A percentile compares a stretch with the other conserved stretches of the same genome.
These are phyloP conservation scores for Trichoderma aggressivum DNA, from an alignment of 2,329 filamentous ascomycete genomes.

Conservation along the genomic window DNA sequence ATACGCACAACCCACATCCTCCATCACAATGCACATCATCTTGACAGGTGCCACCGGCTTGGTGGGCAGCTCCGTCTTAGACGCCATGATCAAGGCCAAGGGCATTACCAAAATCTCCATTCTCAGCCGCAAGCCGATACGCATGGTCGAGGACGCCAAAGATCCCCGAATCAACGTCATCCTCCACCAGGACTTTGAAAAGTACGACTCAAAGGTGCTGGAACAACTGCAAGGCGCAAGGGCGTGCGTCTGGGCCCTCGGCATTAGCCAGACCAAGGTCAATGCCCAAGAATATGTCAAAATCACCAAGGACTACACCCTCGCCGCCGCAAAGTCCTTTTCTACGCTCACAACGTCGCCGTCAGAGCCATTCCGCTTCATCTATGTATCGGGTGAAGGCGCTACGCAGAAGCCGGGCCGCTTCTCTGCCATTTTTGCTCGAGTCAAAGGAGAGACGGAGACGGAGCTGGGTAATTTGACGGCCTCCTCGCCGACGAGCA, in stretches of 20 bases:
- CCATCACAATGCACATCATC: conserved; percentile 56
- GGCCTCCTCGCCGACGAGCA: conserved; percentile 37
- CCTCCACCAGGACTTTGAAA: conserved; percentile 62
- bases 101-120: conserved; percentile 64
- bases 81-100: conserved; percentile 55
- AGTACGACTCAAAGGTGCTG: conserved; percentile 57
- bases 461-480: conserved; percentile 52
- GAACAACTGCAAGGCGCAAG: conserved; percentile 59
- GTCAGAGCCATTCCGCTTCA: conserved; percentile 59
- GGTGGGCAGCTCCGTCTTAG: conserved; percentile 58
- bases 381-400: conserved; percentile 66
- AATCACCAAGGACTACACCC: conserved; percentile 65
- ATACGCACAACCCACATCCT: not conserved
- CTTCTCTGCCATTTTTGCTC: conserved; percentile 56
- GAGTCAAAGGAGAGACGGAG: conserved; percentile 67
- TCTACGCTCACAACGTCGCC: conserved; percentile 37
- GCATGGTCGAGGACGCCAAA: conserved; percentile 54
- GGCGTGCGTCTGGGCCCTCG: conserved; percentile 72
- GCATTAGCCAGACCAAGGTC: conserved; percentile 60
- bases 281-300: conserved; percentile 62
- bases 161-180: conserved; percentile 64
- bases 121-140: conserved; percentile 61
- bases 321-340: conserved; percentile 62
- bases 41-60: conserved; percentile 67
- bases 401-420: conserved; percentile 55